phyloP scores from a whole-genome alignment of 192 early-diverging fungal genomes.

The Spinellus fusiger region DNA sequence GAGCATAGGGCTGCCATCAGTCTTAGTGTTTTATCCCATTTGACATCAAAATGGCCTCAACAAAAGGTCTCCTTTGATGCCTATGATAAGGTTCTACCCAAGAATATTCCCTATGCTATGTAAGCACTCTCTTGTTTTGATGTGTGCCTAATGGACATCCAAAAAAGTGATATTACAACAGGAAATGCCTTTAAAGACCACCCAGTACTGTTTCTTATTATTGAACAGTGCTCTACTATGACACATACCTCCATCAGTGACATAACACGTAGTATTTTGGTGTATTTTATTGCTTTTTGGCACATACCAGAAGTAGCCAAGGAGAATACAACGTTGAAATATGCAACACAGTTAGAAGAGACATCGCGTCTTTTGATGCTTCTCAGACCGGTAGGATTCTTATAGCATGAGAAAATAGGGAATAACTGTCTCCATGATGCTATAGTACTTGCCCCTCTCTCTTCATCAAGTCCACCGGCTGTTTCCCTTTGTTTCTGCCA shows the following conservation, averaged over 20 bases:
- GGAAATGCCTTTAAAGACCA: conserved; percentile 32
- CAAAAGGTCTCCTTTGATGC: conserved; percentile 9
- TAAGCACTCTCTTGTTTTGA: too few relatives aligned
- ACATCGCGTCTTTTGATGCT: conserved; percentile 3
- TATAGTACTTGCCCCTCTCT: neutral
- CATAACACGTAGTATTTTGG: conserved; percentile 15
- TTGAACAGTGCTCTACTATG: conserved; percentile 8
- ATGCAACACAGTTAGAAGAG: conserved; percentile 22
- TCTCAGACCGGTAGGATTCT: conserved; percentile 7
- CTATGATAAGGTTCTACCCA: conserved; percentile 25
- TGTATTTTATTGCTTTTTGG: conserved; percentile 33
- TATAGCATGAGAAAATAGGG: too few relatives aligned
- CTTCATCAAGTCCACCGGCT: neutral
- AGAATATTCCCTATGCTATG: conserved; percentile 16
- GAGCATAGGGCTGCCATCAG: conserved; percentile 1
- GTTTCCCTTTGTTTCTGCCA: conserved; percentile 11
- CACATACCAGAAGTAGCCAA: conserved; percentile 20
- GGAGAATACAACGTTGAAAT: conserved; percentile 8
- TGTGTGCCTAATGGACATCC: neutral
- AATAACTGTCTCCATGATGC: neutral
- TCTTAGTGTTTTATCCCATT: neutral
- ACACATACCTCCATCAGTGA: neutral
- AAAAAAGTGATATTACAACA: conserved; percentile 21
- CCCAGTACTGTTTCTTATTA: conserved; percentile 15
- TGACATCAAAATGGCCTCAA: conserved; percentile 16